Percentiles rank a stretch among this genome's conserved stretches.
Conservation (phyloP, 164 flowering plant genomes). For the Vitis rotundifolia region DNA sequence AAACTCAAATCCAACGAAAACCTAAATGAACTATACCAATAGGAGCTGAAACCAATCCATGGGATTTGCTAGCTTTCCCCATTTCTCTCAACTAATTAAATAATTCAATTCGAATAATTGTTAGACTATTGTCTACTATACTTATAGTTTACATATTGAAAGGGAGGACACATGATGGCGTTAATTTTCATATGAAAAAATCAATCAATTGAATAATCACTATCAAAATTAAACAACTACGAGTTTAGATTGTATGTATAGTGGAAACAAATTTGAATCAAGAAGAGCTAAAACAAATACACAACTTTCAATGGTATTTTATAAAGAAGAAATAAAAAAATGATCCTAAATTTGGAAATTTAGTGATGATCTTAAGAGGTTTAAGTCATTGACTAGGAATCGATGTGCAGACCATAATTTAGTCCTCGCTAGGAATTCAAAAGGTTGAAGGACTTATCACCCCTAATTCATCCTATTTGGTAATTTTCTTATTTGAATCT, state of each 20-base stretch:
- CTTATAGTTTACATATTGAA: too few relatives aligned
- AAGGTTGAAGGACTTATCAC: too few relatives aligned
- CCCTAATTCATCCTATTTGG: too few relatives aligned
- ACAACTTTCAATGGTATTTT: neutral
- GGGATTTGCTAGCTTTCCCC: neutral
- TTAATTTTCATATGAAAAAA: neutral
- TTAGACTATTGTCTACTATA: too few relatives aligned
- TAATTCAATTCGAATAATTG: too few relatives aligned
- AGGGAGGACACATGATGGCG: too few relatives aligned
- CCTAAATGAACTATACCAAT: constrained; percentile 25
- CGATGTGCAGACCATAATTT: constrained; percentile 20
- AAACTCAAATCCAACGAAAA: constrained; percentile 37
- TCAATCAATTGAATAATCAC: constrained; percentile 3
- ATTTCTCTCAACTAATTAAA: too few relatives aligned
- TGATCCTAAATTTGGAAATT: neutral
- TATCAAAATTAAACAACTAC: neutral
- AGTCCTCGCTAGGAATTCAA: too few relatives aligned
- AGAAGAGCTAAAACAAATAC: neutral
- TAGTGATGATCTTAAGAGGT: neutral
- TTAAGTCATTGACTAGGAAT: constrained; percentile 33
- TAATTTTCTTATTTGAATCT: too few relatives aligned
- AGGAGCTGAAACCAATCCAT: constrained; percentile 5
- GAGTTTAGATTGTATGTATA: neutral
- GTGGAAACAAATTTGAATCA: neutral
- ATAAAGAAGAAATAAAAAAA: too few relatives aligned